phyloP scores from a whole-genome alignment of 441 rosid species.

The Arabidopsis lyrata region DNA sequence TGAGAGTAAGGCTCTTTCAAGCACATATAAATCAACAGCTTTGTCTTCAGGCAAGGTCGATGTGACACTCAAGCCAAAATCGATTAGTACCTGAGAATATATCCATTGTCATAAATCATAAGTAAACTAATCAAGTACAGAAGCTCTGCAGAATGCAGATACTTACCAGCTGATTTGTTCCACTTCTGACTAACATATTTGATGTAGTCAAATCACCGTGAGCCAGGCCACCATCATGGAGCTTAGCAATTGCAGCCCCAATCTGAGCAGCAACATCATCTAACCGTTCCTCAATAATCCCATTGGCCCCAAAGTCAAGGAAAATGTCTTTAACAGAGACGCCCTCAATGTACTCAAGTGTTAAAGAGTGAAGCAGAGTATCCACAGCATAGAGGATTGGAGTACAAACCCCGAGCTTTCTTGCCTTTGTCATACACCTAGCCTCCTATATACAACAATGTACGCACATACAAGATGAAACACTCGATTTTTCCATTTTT shows the following conservation, averaged over 20 bases:
- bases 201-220: slow-evolving; percentile 98
- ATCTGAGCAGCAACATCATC: slow-evolving; percentile 80
- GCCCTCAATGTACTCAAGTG: slow-evolving; percentile 85
- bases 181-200: slow-evolving; percentile 78
- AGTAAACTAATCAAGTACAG: slow-evolving; percentile 17
- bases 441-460: slow-evolving; percentile 65
- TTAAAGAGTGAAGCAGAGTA: slow-evolving; percentile 66
- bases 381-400: slow-evolving; percentile 84
- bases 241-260: slow-evolving; percentile 82
- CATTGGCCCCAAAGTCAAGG: slow-evolving; percentile 72
- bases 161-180: slow-evolving; percentile 64
- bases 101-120: slow-evolving; percentile 18
- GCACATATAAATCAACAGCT: slow-evolving; percentile 94
- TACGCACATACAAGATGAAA: background rate
- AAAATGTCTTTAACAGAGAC: slow-evolving; percentile 70
- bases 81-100: slow-evolving; percentile 76
- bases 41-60: slow-evolving; percentile 94
- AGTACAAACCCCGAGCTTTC: slow-evolving; percentile 81
- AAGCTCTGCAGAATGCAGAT: slow-evolving; percentile 51
- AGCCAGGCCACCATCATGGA: slow-evolving; percentile 93
- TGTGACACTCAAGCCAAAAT: slow-evolving; percentile 94
- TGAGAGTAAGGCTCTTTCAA: slow-evolving; percentile 88
- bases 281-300: slow-evolving; percentile 68
- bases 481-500: background rate
- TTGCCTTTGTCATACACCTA: slow-evolving; percentile 91